Evolutionary conservation across 176 grass and related monocot genomes (phyloP).

Genomic region (Ananas comosus): DNA sequence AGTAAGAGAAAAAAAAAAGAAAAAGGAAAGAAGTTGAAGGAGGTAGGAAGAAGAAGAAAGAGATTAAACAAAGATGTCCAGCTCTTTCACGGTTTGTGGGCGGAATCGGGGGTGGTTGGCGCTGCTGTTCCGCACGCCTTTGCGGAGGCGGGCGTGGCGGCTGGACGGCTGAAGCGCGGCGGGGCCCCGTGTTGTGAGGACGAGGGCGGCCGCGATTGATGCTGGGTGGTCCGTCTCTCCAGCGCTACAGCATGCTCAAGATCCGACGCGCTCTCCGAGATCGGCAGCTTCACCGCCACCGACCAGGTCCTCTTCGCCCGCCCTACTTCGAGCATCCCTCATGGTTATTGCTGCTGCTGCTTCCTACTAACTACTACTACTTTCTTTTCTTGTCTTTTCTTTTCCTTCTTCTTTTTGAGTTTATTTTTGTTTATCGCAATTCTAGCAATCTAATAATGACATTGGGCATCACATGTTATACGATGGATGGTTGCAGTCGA

Average conservation of each 20-base stretch:
- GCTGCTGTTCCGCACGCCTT: constrained; percentile 85
- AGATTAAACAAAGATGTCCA: constrained; percentile 43
- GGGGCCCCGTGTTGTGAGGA: constrained; percentile 63
- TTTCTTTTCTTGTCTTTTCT: no score
- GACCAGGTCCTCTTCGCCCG: constrained; percentile 84
- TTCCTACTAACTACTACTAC: no score
- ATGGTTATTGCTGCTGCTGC: constrained; percentile 36
- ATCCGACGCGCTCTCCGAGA: constrained; percentile 39
- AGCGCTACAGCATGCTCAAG: constrained; percentile 63
- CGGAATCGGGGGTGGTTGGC: constrained; percentile 43
- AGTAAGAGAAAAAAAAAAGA: no score
- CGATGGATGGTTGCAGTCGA: no score
- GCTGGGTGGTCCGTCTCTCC: constrained; percentile 40
- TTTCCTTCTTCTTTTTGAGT: no score
- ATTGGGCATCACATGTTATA: no score
- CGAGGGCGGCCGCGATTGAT: constrained; percentile 61
- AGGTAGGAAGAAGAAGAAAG: background rate
- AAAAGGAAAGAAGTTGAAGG: background rate
- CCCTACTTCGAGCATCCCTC: constrained; percentile 74
- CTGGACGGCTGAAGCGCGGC: constrained; percentile 77
- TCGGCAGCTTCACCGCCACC: constrained; percentile 53
- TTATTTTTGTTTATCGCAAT: no score
- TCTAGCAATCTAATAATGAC: no score
- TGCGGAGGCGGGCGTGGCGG: constrained; percentile 46
- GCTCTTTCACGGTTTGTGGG: constrained; percentile 62